Conservation (phyloP, 2,329 filamentous ascomycete species). For the Aspergillus puulaauensis region DNA sequence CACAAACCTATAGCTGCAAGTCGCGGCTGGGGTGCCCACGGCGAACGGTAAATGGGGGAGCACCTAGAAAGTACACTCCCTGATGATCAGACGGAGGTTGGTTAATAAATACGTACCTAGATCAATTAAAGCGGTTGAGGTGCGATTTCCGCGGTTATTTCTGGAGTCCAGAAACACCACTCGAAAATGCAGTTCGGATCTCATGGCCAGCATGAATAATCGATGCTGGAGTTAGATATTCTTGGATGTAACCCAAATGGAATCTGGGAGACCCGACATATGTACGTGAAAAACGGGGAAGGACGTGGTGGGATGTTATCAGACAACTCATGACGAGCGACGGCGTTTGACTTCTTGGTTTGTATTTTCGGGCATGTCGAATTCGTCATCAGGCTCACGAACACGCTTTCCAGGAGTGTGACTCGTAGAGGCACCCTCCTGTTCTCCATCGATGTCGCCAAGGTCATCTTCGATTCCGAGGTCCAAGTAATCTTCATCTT, state of each 20-base stretch:
- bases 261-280: not conserved
- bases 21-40: not conserved
- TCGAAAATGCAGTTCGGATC: not conserved
- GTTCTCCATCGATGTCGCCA: slow-evolving; percentile 22
- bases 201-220: slow-evolving; percentile 8
- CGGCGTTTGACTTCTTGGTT: slow-evolving; percentile 53
- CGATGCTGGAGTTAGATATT: slow-evolving; percentile 10
- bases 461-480: slow-evolving; percentile 26
- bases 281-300: slow-evolving; percentile 1
- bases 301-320: not conserved
- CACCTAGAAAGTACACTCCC: slow-evolving; percentile 6
- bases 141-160: not conserved
- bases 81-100: not conserved
- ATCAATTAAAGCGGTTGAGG: not conserved
- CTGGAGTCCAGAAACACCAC: not conserved
- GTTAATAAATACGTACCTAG: slow-evolving; percentile 20
- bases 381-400: slow-evolving; percentile 38
- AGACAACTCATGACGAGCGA: slow-evolving; percentile 43
- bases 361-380: slow-evolving; percentile 25
- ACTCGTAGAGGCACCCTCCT: slow-evolving; percentile 21
- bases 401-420: slow-evolving; percentile 32
- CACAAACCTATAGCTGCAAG: slow-evolving; percentile 22
- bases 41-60: not conserved
- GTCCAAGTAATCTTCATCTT: slow-evolving; percentile 41
- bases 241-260: not conserved